phyloP scores from a whole-genome alignment of 768 basidiomycete species.

The Russula dissimulans region DNA sequence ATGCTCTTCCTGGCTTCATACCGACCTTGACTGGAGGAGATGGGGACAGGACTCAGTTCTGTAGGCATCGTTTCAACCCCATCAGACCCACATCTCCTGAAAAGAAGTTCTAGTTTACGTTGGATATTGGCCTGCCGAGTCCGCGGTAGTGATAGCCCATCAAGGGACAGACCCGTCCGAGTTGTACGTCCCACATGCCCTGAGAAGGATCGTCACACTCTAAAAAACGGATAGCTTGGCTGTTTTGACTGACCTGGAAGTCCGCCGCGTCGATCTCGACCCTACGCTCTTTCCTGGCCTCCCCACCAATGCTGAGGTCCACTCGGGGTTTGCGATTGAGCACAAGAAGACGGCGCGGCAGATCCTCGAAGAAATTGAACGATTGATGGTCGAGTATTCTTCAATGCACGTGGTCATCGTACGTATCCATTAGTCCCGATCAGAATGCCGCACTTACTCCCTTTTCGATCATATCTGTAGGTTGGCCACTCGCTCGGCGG shows the following conservation, averaged over 20 bases:
- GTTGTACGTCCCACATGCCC: neutral
- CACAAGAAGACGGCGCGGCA: conserved; percentile 11
- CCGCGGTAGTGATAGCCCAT: conserved; percentile 17
- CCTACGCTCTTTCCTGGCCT: conserved; percentile 8
- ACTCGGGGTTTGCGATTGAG: conserved; percentile 9
- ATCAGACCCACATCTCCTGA: neutral
- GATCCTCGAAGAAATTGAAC: conserved; percentile 16
- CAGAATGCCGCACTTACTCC: no score
- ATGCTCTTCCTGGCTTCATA: conserved; percentile 33
- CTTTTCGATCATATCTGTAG: neutral
- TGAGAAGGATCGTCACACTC: neutral
- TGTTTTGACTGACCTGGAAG: conserved; percentile 7
- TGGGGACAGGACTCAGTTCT: conserved; percentile 39
- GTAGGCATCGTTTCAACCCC: conserved; percentile 24
- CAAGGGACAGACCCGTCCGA: conserved; percentile 15
- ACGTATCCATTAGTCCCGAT: neutral
- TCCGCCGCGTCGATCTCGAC: neutral
- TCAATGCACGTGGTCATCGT: conserved; percentile 13
- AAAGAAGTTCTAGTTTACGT: conserved; percentile 12
- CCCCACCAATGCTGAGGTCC: conserved; percentile 2
- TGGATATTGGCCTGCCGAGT: conserved; percentile 17
- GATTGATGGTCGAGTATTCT: conserved; percentile 5
- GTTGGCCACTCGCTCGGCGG: conserved; percentile 17
- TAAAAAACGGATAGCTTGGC: neutral
- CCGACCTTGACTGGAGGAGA: conserved; percentile 42